phyloP scores from a whole-genome alignment of 2,329 filamentous ascomycete species.

The Microcyclospora pomicola region DNA sequence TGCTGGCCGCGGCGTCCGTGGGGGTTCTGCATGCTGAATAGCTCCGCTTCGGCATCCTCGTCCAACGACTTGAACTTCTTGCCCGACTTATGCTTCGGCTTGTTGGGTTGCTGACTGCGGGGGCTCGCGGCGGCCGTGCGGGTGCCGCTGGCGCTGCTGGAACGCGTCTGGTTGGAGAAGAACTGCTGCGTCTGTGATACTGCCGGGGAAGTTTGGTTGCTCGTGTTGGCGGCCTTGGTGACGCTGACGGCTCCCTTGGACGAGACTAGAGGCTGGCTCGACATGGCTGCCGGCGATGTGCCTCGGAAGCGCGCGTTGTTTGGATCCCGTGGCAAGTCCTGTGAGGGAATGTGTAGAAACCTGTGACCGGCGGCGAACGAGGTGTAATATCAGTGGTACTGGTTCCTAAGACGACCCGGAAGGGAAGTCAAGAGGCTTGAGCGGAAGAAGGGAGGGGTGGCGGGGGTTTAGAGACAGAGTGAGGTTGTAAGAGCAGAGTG shows the following conservation, averaged over 20 bases:
- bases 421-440: too few relatives aligned
- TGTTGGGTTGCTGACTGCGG: slow-evolving; percentile 61
- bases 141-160: slow-evolving; percentile 13
- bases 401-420: too few relatives aligned
- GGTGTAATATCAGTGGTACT: too few relatives aligned
- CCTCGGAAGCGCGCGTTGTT: too few relatives aligned
- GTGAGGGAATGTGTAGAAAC: too few relatives aligned
- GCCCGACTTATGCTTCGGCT: slow-evolving; percentile 74
- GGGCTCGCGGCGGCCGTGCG: slow-evolving; percentile 30
- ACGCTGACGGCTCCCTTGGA: slow-evolving; percentile 24
- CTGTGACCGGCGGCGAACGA: too few relatives aligned
- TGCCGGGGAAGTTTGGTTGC: slow-evolving; percentile 27
- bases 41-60: slow-evolving; percentile 76
- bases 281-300: neutral
- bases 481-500: too few relatives aligned
- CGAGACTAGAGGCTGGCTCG: slow-evolving; percentile 17
- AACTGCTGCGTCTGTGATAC: slow-evolving; percentile 30
- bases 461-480: too few relatives aligned
- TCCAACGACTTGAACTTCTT: slow-evolving; percentile 55
- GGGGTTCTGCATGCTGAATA: slow-evolving; percentile 24
- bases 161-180: slow-evolving; percentile 30
- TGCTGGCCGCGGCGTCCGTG: slow-evolving; percentile 71
- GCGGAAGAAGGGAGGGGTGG: too few relatives aligned
- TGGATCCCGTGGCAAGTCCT: too few relatives aligned
- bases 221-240: slow-evolving; percentile 24